Evolutionary conservation across 2,329 filamentous ascomycete species (phyloP).

Genomic region (Lachnellula arida): DNA sequence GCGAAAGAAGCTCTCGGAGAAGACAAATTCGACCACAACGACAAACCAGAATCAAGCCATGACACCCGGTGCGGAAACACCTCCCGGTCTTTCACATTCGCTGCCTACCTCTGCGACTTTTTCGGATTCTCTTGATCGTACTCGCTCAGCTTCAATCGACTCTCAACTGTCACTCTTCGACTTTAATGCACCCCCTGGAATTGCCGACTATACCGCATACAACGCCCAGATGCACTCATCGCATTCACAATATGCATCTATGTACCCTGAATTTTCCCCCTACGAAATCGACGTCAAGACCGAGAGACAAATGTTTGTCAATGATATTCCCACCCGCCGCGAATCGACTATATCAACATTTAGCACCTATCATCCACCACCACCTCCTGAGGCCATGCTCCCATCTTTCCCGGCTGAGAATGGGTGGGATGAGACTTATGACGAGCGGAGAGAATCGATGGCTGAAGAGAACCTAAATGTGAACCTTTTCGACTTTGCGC

Average conservation of each 20-base stretch:
- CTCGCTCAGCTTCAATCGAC: slow-evolving; percentile 72
- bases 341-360: slow-evolving; percentile 91
- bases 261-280: slow-evolving; percentile 60
- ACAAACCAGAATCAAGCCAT: slow-evolving; percentile 37
- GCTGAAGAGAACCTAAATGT: slow-evolving; percentile 63
- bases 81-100: slow-evolving; percentile 75
- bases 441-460: slow-evolving; percentile 59
- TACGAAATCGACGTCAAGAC: slow-evolving; percentile 97
- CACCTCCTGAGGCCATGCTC: slow-evolving; percentile 62
- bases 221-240: slow-evolving; percentile 53
- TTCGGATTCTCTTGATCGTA: slow-evolving; percentile 68
- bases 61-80: slow-evolving; percentile 52
- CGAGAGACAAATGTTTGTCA: slow-evolving; percentile 88
- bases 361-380: slow-evolving; percentile 81
- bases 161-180: slow-evolving; percentile 73
- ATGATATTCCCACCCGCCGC: slow-evolving; percentile 77
- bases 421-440: slow-evolving; percentile 69
- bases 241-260: slow-evolving; percentile 40
- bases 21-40: slow-evolving; percentile 51
- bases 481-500: slow-evolving; percentile 79
- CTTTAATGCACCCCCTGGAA: slow-evolving; percentile 58
- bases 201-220: slow-evolving; percentile 56
- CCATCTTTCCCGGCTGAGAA: slow-evolving; percentile 60
- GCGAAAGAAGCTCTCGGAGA: slow-evolving; percentile 90
- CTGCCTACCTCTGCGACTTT: slow-evolving; percentile 76